Base-by-base conservation (phyloP, 306 rosid genomes). In the Glycine latifolia region DNA sequence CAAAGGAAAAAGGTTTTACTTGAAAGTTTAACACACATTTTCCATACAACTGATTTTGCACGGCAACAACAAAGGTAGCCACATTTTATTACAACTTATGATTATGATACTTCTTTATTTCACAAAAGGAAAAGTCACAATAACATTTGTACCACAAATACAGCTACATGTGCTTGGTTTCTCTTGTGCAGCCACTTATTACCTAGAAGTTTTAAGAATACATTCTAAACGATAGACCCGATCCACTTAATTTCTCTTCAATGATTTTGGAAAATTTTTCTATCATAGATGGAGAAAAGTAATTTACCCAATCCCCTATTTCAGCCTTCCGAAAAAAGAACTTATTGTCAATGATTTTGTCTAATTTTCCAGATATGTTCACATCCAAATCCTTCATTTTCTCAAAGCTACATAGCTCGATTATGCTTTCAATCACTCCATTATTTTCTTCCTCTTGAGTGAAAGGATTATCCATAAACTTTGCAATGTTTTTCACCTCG, bases 301-400 rank as follows among this genome's bases (percentile, higher is more conserved):
- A 77, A 44, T 89, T 91, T 0, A 84, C 73, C 91, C 90, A 88
- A 43, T 91, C 92, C 3, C 94, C 94, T 10, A 88, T 75, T 82
- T 88, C 86, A n/a, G 73, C 96, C 56, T 88, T 89, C 39, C 96
- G 59, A 73, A 89, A 91, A 53, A 82, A 80, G 65, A 67, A 13
- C 68, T 78, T 91, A 16, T 82, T 88, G 79, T 85, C 89, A 65
- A 90, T 72, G 14, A 80, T 68, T 84, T 17, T 56, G 0, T 48
- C 83, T 9, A 84, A 74, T 5, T 4, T 58, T 5, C 90, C 92
- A 7, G 1, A 66, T 44, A 78, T 88, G 37, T 91, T 91, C 0
- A 78, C 82, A 39, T 90, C 90, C 82, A 85, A 71, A 0, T 82
- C 86, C 81, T 88, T 91, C 85, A 88, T 67, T 12, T 48, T 88